Evolutionary conservation across 306 rosid species (phyloP).

Genomic region (Prunus davidiana): DNA sequence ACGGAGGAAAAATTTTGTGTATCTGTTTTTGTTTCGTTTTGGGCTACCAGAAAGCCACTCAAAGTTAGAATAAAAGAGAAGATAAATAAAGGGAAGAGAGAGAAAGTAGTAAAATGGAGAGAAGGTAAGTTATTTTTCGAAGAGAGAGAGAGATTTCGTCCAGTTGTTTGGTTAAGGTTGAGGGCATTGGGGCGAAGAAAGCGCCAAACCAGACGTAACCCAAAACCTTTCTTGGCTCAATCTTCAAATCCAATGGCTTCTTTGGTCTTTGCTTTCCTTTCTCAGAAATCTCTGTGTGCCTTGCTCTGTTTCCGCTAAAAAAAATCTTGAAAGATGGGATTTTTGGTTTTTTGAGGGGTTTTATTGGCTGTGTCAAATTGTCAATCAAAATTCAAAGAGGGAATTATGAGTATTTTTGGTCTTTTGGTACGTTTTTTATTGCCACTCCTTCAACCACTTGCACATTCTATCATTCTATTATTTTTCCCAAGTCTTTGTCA

Average conservation of each 20-base stretch:
- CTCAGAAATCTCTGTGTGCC: neutral
- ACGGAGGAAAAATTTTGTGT: neutral
- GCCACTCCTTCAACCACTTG: neutral
- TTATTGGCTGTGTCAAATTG: neutral
- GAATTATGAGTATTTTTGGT: neutral
- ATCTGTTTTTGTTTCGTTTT: neutral
- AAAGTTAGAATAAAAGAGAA: neutral
- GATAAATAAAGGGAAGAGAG: constrained; percentile 16
- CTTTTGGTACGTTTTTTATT: neutral
- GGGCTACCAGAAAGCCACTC: constrained; percentile 5
- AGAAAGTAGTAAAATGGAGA: neutral
- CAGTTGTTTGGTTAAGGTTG: constrained; percentile 1
- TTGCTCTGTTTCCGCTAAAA: neutral
- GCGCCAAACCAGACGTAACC: constrained; percentile 47
- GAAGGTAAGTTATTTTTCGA: neutral
- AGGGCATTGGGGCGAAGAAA: constrained; percentile 41
- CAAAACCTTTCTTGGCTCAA: neutral
- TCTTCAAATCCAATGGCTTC: neutral
- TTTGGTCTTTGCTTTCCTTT: neutral
- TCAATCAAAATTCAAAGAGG: neutral
- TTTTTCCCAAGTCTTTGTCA: neutral
- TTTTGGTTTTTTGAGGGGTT: neutral
- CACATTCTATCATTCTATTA: neutral
- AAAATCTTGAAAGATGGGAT: neutral
- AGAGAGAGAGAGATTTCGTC: constrained; percentile 14